A percentile compares a stretch with the other conserved stretches of the same genome.
These are phyloP conservation scores for Meira miltonrushii DNA, from an alignment of 1,284 basidiomycete genomes.

Conservation along the genomic window DNA sequence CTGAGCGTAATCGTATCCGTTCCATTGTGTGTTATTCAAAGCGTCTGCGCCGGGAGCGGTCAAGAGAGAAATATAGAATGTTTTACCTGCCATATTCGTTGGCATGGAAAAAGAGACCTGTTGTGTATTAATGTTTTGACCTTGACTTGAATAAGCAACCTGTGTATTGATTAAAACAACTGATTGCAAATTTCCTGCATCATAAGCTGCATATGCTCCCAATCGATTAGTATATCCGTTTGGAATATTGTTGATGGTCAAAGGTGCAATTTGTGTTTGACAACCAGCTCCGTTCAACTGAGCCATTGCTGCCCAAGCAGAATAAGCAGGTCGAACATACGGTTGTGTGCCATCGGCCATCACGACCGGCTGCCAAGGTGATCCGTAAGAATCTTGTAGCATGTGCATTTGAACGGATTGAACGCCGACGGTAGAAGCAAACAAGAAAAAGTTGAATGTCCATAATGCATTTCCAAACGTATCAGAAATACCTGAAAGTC, in stretches of 20 bases:
- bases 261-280: slow-evolving; percentile 21
- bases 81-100: slow-evolving; percentile 20
- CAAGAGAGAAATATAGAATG: slow-evolving; percentile 27
- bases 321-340: slow-evolving; percentile 34
- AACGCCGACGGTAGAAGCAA: slow-evolving; percentile 32
- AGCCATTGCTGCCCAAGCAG: slow-evolving; percentile 37
- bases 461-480: slow-evolving; percentile 39
- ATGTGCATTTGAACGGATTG: slow-evolving; percentile 41
- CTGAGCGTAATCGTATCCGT: slow-evolving; percentile 34
- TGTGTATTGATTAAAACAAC: slow-evolving; percentile 36
- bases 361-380: slow-evolving; percentile 29
- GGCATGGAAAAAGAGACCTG: slow-evolving; percentile 24
- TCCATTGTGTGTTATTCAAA: slow-evolving; percentile 29
- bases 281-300: slow-evolving; percentile 35
- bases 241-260: slow-evolving; percentile 21
- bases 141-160: slow-evolving; percentile 14
- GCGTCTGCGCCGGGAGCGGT: slow-evolving; percentile 28
- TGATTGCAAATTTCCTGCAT: slow-evolving; percentile 18
- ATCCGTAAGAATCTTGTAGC: slow-evolving; percentile 26
- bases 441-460: slow-evolving; percentile 42
- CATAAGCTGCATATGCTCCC: slow-evolving; percentile 26
- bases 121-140: not conserved
- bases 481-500: slow-evolving; percentile 32
- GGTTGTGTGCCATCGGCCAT: slow-evolving; percentile 11
- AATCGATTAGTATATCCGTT: slow-evolving; percentile 26